phyloP scores from a whole-genome alignment of 306 rosid genomes.

The Benincasa hispida region DNA sequence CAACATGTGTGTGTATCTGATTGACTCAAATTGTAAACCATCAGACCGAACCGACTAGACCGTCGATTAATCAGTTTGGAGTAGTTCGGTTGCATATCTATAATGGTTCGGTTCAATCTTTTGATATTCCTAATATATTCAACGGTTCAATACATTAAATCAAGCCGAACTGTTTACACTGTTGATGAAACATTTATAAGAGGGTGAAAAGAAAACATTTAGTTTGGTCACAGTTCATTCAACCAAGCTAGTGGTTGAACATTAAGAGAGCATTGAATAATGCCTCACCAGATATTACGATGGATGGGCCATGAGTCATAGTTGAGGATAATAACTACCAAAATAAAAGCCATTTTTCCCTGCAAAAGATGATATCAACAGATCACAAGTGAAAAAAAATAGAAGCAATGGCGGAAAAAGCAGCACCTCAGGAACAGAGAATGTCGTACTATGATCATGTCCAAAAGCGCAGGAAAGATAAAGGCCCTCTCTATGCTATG shows the following conservation, averaged over 20 bases:
- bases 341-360: background rate
- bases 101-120: too few relatives aligned
- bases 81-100: too few relatives aligned
- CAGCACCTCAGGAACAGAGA: slow-evolving; percentile 21
- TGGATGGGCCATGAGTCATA: background rate
- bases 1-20: background rate
- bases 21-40: background rate
- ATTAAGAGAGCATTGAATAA: background rate
- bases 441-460: slow-evolving; percentile 31
- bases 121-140: too few relatives aligned
- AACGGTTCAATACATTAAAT: too few relatives aligned
- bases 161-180: too few relatives aligned
- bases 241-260: background rate
- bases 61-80: too few relatives aligned
- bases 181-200: background rate
- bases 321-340: background rate
- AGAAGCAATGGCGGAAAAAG: slow-evolving; percentile 11
- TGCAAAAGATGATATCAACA: background rate
- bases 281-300: background rate
- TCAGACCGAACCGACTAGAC: background rate
- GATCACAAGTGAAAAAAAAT: background rate
- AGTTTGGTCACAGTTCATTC: background rate
- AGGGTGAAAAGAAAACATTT: background rate
- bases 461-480: slow-evolving; percentile 22
- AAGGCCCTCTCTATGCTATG: slow-evolving; percentile 35